Percentiles rank a stretch among this genome's conserved stretches.
Conservation (phyloP, 768 basidiomycete species). For the Mycena sanguinolenta region DNA sequence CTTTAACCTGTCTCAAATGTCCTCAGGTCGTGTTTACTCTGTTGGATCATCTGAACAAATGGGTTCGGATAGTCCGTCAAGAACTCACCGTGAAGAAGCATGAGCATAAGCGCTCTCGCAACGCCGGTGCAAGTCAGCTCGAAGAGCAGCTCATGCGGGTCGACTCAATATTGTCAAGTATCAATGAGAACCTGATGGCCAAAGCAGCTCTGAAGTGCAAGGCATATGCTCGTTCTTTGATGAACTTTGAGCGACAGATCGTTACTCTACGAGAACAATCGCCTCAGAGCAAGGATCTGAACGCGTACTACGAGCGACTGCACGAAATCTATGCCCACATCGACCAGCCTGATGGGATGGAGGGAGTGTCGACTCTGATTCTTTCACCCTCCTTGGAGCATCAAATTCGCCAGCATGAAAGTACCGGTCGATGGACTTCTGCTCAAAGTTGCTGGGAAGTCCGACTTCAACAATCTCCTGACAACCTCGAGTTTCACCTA, state of each 20-base stretch:
- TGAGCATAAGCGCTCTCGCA: conserved; percentile 65
- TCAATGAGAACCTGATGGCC: conserved; percentile 91
- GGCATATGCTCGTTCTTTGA: conserved; percentile 92
- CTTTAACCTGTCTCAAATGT: conserved; percentile 4
- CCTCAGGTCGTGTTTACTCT: conserved; percentile 92
- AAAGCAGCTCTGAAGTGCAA: conserved; percentile 95
- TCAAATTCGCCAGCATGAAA: conserved; percentile 98
- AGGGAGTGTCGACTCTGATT: conserved; percentile 92
- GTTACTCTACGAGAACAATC: conserved; percentile 61
- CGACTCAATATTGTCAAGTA: conserved; percentile 85
- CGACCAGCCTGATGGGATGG: conserved; percentile 99
- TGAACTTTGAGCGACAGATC: conserved; percentile 94
- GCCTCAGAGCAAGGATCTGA: conserved; percentile 62
- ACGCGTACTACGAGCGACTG: conserved; percentile 86
- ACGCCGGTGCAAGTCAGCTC: conserved; percentile 51
- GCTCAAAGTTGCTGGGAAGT: conserved; percentile 99
- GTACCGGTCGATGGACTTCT: conserved; percentile 96
- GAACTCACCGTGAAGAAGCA: conserved; percentile 64
- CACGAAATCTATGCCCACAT: conserved; percentile 97
- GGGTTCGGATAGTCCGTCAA: conserved; percentile 84
- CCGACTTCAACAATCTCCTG: conserved; percentile 88
- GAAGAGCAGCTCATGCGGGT: conserved; percentile 77
- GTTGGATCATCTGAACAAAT: conserved; percentile 94
- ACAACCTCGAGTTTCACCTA: conserved; percentile 89
- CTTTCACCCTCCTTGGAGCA: conserved; percentile 92